Conservation (phyloP, 1,284 basidiomycete species). For the Malassezia dermatis region DNA sequence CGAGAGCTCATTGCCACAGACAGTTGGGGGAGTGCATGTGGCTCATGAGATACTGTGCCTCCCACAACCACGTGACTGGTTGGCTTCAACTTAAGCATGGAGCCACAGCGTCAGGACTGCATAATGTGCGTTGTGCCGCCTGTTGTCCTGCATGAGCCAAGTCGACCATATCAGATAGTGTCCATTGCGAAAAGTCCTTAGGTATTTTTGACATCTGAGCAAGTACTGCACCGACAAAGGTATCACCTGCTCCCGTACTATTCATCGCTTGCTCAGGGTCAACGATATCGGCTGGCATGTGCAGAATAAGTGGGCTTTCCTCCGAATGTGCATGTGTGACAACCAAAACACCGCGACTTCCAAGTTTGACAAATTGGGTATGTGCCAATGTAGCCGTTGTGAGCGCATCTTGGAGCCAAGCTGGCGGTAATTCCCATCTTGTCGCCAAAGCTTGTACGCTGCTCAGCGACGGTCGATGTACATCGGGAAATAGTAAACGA, state of each 20-base stretch:
- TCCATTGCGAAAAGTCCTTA: background rate
- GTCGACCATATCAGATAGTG: background rate
- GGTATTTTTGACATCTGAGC: conserved; percentile 8
- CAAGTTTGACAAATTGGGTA: conserved; percentile 10
- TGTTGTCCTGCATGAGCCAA: conserved; percentile 2
- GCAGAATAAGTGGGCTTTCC: background rate
- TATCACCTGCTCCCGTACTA: conserved; percentile 45
- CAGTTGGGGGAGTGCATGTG: background rate
- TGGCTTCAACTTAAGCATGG: background rate
- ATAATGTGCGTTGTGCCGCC: background rate
- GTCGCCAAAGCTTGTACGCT: conserved; percentile 9
- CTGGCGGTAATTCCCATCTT: conserved; percentile 14
- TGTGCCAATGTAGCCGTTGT: background rate
- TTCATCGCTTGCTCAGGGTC: conserved; percentile 19
- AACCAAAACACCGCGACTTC: conserved; percentile 19
- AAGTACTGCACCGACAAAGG: conserved; percentile 36
- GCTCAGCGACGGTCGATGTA: conserved; percentile 4
- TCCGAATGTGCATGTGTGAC: conserved; percentile 3
- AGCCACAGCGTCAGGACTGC: conserved; percentile 5
- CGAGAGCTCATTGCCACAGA: conserved; percentile 20
- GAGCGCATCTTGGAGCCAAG: conserved; percentile 14
- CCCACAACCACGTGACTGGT: background rate
- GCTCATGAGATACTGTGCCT: background rate
- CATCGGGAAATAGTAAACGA: background rate
- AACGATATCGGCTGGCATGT: conserved; percentile 21